Percentiles rank a stretch among this genome's conserved stretches.
Conservation (phyloP, 176 grass and related monocot species). For the Avena insularis region DNA sequence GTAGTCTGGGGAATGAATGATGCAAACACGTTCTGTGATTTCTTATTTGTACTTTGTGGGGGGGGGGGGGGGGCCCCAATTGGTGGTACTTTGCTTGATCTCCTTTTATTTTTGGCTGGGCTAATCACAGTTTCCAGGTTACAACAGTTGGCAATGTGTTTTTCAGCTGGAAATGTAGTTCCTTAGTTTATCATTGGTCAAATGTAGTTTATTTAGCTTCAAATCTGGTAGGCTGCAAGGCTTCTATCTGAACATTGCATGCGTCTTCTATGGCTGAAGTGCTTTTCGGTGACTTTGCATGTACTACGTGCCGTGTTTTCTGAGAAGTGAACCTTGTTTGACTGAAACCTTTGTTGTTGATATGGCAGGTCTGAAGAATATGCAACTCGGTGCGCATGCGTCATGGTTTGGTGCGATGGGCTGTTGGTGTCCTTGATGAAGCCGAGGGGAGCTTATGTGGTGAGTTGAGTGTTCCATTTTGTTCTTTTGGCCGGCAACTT, state of each 20-base stretch:
- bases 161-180: constrained; percentile 11
- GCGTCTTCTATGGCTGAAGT: background rate
- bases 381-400: background rate
- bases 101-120: background rate
- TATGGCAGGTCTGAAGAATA: constrained; percentile 43
- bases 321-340: constrained; percentile 26
- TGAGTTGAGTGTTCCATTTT: constrained; percentile 21
- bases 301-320: background rate
- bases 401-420: constrained; percentile 22
- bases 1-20: background rate
- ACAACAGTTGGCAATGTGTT: constrained; percentile 2
- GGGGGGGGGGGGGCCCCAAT: background rate
- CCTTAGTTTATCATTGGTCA: background rate
- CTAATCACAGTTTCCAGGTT: background rate
- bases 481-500: background rate
- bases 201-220: background rate
- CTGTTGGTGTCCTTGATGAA: constrained; percentile 30
- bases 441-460: constrained; percentile 20
- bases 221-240: background rate
- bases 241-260: background rate
- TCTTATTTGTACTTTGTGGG: constrained; percentile 15
- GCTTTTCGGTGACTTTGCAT: background rate
- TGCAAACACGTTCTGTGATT: background rate
- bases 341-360: constrained; percentile 14
- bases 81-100: constrained; percentile 1